Conservation (phyloP, 2,329 filamentous ascomycete genomes). For the Botrytis fabae region DNA sequence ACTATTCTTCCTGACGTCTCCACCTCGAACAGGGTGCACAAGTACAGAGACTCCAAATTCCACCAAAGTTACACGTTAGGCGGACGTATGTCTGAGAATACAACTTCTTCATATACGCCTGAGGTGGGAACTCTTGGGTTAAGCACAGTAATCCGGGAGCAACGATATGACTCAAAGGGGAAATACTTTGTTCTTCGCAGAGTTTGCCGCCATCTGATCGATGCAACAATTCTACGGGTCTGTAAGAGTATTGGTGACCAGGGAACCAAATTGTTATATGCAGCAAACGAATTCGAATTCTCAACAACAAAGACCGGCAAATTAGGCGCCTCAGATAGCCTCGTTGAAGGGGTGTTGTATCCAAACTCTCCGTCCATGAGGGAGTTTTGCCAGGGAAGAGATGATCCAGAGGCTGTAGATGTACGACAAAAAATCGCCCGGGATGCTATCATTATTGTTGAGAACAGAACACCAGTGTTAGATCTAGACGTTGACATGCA, state of each 20-base stretch:
- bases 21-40: background rate
- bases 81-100: too few relatives aligned
- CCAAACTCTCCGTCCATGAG: background rate
- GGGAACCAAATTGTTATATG: background rate
- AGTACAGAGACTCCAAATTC: background rate
- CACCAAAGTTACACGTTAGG: background rate
- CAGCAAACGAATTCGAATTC: background rate
- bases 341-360: background rate
- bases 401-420: background rate
- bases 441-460: background rate
- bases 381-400: background rate
- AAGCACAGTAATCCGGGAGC: background rate
- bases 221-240: background rate
- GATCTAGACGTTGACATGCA: background rate
- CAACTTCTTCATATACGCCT: too few relatives aligned
- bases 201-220: background rate
- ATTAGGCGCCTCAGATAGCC: background rate
- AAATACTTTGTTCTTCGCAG: background rate
- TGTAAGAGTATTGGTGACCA: background rate
- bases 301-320: background rate
- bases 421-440: rapidly evolving
- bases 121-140: background rate
- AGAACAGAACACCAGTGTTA: background rate
- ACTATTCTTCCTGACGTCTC: background rate
- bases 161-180: background rate